phyloP scores from a whole-genome alignment of 129 eudicot genomes.

The Escallonia rubra region DNA sequence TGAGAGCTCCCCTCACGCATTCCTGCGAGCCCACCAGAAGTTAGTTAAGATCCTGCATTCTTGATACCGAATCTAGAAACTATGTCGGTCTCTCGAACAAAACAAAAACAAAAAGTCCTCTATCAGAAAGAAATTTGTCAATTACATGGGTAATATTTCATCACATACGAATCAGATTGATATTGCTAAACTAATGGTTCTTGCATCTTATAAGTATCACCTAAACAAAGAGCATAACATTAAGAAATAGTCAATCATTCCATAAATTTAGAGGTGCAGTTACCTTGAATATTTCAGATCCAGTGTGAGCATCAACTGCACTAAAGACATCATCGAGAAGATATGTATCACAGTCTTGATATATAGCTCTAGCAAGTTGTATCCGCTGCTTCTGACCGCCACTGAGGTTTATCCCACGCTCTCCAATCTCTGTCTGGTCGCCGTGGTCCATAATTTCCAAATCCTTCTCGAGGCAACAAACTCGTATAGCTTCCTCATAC shows the following conservation, averaged over 20 bases:
- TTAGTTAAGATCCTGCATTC: neutral
- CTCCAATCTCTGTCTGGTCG: slow-evolving; percentile 83
- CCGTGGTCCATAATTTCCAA: slow-evolving; percentile 62
- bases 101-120: too few relatives aligned
- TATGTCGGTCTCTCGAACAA: too few relatives aligned
- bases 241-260: neutral
- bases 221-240: neutral
- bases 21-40: slow-evolving; percentile 39
- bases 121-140: too few relatives aligned
- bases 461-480: slow-evolving; percentile 56
- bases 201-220: neutral
- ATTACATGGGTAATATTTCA: too few relatives aligned
- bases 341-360: slow-evolving; percentile 76
- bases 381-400: slow-evolving; percentile 93
- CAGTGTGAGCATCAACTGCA: slow-evolving; percentile 92
- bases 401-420: slow-evolving; percentile 85
- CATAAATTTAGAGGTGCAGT: neutral
- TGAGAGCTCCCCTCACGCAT: slow-evolving; percentile 70
- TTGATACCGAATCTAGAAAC: too few relatives aligned
- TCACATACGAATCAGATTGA: too few relatives aligned
- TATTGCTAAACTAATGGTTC: too few relatives aligned
- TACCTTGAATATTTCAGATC: slow-evolving; percentile 76
- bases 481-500: slow-evolving; percentile 41
- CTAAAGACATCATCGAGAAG: slow-evolving; percentile 83
- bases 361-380: slow-evolving; percentile 82